Base-by-base conservation (phyloP, 2,329 filamentous ascomycete genomes). In the Trichoderma sp. region DNA sequence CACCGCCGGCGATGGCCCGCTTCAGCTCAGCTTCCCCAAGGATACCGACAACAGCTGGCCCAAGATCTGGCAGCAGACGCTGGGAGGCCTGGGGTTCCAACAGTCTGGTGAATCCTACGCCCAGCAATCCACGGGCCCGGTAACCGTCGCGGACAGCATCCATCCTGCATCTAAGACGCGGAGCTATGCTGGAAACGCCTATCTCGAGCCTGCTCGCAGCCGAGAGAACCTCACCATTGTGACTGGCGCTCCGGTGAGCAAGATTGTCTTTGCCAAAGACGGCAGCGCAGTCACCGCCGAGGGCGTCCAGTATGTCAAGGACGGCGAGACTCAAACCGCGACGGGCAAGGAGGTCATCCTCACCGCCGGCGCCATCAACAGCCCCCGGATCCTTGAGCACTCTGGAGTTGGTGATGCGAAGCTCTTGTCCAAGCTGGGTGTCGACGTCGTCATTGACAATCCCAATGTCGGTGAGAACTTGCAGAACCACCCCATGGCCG, bases 311-410 rank as follows among this genome's bases (percentile, higher is more conserved):
- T 72, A 68, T 11, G 72, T 67, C 62, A 74, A 69, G 30, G 75
- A 70, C 1, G 73, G 66, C 18, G 32, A 63, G 6, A 51, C 28
- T 8, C 32, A 62, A 15, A 69, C 60, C 14, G 74, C 77, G 4
- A 71, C 67, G 8, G 82, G 80, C 6, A 81, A 77, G 34, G 84
- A 86, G 70, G 79, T 86, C 6, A 82, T 86, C 26, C 62, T 86
- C 5, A 79, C 79, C 2, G 83, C 82, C 3, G 84, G 84, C 2
- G 76, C 81, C 1, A 78, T 85, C 73, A 81, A 84, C 65, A 81
- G 81, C 0, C 83, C 84, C 6, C 79, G 81, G 24, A 74, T 86
- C 26, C 80, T 86, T 6, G 81, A 86, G 73, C 79, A 84, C 8
- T 85, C 82, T 2, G 82, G 83, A 1, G 78, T 85, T 32, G 84